Base-by-base conservation (phyloP, 257 asterid genomes). In the Capsicum baccatum region DNA sequence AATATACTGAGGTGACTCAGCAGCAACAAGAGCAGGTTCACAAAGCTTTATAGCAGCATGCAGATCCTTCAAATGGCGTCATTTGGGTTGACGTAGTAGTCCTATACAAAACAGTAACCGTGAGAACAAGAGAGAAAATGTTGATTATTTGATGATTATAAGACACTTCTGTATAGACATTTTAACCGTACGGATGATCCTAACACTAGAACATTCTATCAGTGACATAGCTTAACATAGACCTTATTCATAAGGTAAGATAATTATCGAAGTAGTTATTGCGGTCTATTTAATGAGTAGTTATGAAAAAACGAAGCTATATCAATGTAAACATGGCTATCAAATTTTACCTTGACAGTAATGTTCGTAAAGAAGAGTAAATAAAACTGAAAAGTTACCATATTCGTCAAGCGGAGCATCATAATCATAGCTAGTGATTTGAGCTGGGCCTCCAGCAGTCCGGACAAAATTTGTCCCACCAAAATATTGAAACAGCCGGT, bases 381-480 rank as follows among this genome's bases (percentile, higher is more conserved):
- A 79, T 21, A 33, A 66, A 44, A 62, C 14, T 19, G 26, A 78
- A 60, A 67, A 19, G 88, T 71, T 88, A 95, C 99, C 99, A 85
- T 96, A 96, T 89, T 96, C 99, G 89, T 96, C 98, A 73, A 96
- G 87, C 66, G 98, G 98, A 67, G 99, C 99, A 89, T 96, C 99
- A 84, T 95, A 95, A 85, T 95, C 99, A 82, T 95, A 95, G 91
- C 99, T 95, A 70, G 99, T 96, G 80, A 96, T 92, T 87, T 88
- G 89, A 85, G 89, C 91, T 85, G 99, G 99, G 57, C 99, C 99
- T 79, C 99, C 99, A 67, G 99, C 84, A 86, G 97, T 92, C 83
- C 99, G 94, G 76, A 92, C 99, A 73, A 96, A 96, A 88, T 96
- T 96, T 86, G 99, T 96, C 85, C 99, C 99, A 59, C 99, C 99